A percentile compares a stretch with the other conserved stretches of the same genome.
phyloP scores from a whole-genome alignment of 108 stramenopile genomes.

The Mayamaea pseudoterrestris region DNA sequence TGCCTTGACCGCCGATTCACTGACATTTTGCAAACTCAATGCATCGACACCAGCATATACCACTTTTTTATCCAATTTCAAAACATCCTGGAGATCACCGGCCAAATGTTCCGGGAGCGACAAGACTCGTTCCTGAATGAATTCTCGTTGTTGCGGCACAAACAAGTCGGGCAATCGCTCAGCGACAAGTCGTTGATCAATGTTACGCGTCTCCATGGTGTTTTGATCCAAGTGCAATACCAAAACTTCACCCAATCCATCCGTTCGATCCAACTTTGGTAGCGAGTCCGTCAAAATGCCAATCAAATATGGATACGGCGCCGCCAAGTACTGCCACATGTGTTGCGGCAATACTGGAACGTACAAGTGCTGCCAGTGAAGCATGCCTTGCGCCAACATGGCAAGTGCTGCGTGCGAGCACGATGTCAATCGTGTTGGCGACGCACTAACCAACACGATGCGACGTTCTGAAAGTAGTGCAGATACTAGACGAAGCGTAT shows the following conservation, averaged over 20 bases:
- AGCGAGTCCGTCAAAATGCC: conserved; percentile 31
- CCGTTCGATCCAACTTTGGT: conserved; percentile 20
- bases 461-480: conserved; percentile 71
- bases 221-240: conserved; percentile 64
- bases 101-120: conserved; percentile 52
- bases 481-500: conserved; percentile 54
- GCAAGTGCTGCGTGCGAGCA: conserved; percentile 61
- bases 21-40: conserved; percentile 23
- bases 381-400: conserved; percentile 55
- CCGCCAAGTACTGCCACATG: conserved; percentile 46
- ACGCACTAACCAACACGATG: conserved; percentile 49
- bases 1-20: conserved; percentile 40
- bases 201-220: conserved; percentile 55
- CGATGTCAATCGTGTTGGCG: conserved; percentile 50
- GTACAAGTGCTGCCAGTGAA: conserved; percentile 69
- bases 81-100: conserved; percentile 57
- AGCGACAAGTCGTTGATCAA: conserved; percentile 20
- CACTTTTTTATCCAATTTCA: conserved; percentile 60
- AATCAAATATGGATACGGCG: conserved; percentile 63
- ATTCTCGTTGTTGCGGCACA: conserved; percentile 5
- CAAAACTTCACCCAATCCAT: conserved; percentile 64
- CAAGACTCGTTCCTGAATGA: neutral
- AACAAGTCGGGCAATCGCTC: conserved; percentile 38
- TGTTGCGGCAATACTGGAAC: conserved; percentile 77
- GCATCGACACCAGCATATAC: conserved; percentile 34